Evolutionary conservation across 108 stramenopile genomes (phyloP), one percentile per base, ranked within the genome.

Genomic region (Aurantiochytrium sp.): DNA sequence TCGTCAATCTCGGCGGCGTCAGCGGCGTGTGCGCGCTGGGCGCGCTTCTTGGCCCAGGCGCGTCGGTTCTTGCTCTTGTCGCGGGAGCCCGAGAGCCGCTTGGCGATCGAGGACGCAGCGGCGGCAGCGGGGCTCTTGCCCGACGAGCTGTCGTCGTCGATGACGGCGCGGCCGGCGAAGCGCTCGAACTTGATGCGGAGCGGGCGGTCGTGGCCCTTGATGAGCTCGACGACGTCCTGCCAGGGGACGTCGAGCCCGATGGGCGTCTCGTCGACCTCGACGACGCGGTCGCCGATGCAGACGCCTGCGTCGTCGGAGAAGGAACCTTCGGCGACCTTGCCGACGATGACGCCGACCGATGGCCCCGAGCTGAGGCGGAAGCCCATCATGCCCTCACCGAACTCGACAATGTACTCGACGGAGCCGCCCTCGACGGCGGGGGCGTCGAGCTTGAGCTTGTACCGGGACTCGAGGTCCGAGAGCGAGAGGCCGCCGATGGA

Each of bases 131-230:
- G 15, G 22, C 22, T 10, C 59, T 65, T 65, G 32, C 10, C 15
- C 22, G 8, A 6, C 8, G 59, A 65, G 0, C 59, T 19, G 1
- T 65, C 59, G 34, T 65, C 32, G 59, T 27, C 59, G 19, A 65
- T 15, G 34, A 65, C 59, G 10, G 15, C 36, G 6, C 73, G 73
- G 2, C 73, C 73, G 1, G 73, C 73, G 39, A 81, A 81, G 39
- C 73, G 73, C 73, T 81, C 73, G 45, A 81, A 81, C 73, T 81
- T 81, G 73, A 81, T 81, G 45, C 73, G 73, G 10, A 81, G 39
- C 27, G 73, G 73, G 24, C 73, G 39, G 12, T 6, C 19, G 42
- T 81, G 39, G 3, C 30, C 8, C 73, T 81, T 81, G 45, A 81
- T 81, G 19, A 81, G 39, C 73, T 81, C 73, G 27, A 81, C 73